phyloP scores from a whole-genome alignment of 2,329 filamentous ascomycete genomes.

The Penicillium sp. region DNA sequence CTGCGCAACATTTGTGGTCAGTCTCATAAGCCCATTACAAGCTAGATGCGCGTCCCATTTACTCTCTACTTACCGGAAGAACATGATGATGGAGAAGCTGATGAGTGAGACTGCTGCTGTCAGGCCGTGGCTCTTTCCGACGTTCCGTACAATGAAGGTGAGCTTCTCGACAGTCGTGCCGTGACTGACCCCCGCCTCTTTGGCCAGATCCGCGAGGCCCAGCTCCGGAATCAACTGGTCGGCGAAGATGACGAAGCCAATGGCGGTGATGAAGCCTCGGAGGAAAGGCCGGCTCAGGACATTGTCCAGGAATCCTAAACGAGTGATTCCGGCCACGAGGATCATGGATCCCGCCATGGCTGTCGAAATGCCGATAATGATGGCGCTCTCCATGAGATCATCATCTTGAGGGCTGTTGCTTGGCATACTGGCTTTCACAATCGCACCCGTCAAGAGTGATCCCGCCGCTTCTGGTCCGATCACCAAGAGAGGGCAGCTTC shows the following conservation, averaged over 20 bases:
- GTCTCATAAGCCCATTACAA: background rate
- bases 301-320: slow-evolving; percentile 88
- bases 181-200: slow-evolving; percentile 59
- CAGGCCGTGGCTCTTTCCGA: slow-evolving; percentile 61
- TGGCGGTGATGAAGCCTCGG: slow-evolving; percentile 92
- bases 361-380: slow-evolving; percentile 80
- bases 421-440: slow-evolving; percentile 72
- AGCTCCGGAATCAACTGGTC: slow-evolving; percentile 91
- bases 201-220: slow-evolving; percentile 64
- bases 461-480: slow-evolving; percentile 93
- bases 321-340: slow-evolving; percentile 74
- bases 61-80: slow-evolving; percentile 59
- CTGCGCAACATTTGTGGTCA: slow-evolving; percentile 40
- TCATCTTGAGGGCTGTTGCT: slow-evolving; percentile 59
- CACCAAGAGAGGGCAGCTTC: slow-evolving; percentile 87
- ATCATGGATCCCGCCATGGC: slow-evolving; percentile 84
- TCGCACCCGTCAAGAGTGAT: slow-evolving; percentile 80
- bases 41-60: background rate
- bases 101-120: slow-evolving; percentile 71
- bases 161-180: slow-evolving; percentile 84
- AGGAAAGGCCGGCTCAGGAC: slow-evolving; percentile 89
- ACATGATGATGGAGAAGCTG: slow-evolving; percentile 83
- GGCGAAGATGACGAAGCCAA: slow-evolving; percentile 92
- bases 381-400: slow-evolving; percentile 66
- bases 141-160: slow-evolving; percentile 66